A percentile compares a stretch with the other conserved stretches of the same genome.
Conservation (phyloP, 2,329 filamentous ascomycete species). For the Pseudocercospora macadamiae region DNA sequence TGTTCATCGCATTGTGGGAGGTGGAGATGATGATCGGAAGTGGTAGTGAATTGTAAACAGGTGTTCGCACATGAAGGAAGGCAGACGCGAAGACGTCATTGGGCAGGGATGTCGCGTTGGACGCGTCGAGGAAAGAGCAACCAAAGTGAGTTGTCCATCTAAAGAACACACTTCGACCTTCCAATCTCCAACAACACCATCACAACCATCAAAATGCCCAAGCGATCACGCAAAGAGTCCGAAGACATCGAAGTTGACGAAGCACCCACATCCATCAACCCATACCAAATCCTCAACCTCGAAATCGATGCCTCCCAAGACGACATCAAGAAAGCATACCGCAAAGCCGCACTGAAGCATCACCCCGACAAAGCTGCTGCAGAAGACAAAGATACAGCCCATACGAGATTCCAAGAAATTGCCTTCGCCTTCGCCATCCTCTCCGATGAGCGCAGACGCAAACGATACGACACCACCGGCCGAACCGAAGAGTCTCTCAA, state of each 20-base stretch:
- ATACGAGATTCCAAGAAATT: constrained; percentile 82
- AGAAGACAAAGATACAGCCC: constrained; percentile 72
- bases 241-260: constrained; percentile 55
- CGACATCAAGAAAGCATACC: constrained; percentile 87
- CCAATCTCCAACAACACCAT: not conserved
- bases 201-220: constrained; percentile 20
- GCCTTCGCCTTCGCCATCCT: constrained; percentile 94
- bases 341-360: constrained; percentile 82
- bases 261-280: constrained; percentile 70
- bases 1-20: constrained; percentile 41
- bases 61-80: not conserved
- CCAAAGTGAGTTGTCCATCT: not conserved
- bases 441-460: constrained; percentile 77
- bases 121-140: not conserved
- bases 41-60: constrained; percentile 13
- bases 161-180: not conserved
- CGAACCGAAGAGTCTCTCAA: constrained; percentile 78
- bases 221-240: constrained; percentile 10
- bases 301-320: constrained; percentile 68
- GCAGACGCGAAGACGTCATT: not conserved
- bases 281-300: constrained; percentile 79
- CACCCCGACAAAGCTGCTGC: constrained; percentile 63
- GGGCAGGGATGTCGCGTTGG: constrained; percentile 8
- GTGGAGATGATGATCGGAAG: not conserved
- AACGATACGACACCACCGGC: constrained; percentile 86